These are phyloP conservation scores for Thalia dealbata DNA, from an alignment of 176 grass and related monocot genomes.

Conservation along the genomic window DNA sequence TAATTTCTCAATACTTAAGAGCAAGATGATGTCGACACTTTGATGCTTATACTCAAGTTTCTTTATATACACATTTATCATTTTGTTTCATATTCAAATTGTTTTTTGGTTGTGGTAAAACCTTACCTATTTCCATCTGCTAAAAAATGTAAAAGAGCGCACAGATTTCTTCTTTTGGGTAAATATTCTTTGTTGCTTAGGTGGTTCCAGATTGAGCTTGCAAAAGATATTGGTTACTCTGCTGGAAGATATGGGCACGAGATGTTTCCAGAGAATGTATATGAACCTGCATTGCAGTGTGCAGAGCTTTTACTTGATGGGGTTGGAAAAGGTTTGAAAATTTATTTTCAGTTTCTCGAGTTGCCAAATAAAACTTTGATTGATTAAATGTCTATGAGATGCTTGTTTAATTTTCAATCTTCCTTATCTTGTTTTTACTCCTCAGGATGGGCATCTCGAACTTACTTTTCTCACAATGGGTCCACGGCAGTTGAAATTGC, in stretches of 20 bases:
- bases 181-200: conserved; percentile 24
- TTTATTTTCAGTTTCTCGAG: neutral
- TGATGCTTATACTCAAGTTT: neutral
- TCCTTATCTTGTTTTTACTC: conserved; percentile 13
- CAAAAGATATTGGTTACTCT: conserved; percentile 93
- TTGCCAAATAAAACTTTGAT: neutral
- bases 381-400: neutral
- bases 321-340: conserved; percentile 68
- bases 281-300: conserved; percentile 81
- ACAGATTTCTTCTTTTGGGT: neutral
- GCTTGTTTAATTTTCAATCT: neutral
- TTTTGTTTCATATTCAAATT: neutral
- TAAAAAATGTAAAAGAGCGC: neutral
- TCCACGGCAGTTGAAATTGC: conserved; percentile 98
- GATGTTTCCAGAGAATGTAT: conserved; percentile 98
- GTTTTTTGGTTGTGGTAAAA: no score
- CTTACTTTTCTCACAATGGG: conserved; percentile 91
- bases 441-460: conserved; percentile 83
- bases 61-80: neutral
- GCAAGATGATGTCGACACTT: neutral
- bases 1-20: neutral
- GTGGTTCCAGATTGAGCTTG: conserved; percentile 79
- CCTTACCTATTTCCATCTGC: neutral
- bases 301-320: conserved; percentile 87
- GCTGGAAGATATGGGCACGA: conserved; percentile 87